These are phyloP conservation scores for Sporobolomyces pararoseus DNA, from an alignment of 768 basidiomycete genomes.

Conservation along the genomic window DNA sequence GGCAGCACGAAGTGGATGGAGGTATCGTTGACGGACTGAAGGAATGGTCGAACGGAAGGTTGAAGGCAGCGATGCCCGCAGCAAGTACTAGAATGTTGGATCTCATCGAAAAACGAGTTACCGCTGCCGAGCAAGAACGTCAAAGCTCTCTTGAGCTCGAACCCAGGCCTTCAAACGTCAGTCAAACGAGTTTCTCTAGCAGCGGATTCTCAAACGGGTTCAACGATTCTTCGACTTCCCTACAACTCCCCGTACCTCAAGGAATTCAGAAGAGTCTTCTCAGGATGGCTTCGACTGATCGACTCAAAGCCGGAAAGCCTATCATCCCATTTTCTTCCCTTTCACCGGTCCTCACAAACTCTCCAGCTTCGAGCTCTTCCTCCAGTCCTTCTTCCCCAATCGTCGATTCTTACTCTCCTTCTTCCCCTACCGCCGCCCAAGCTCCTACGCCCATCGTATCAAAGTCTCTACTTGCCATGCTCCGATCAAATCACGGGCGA, in stretches of 20 bases:
- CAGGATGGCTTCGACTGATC: slow-evolving; percentile 39
- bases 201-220: neutral
- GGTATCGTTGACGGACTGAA: slow-evolving; percentile 53
- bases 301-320: slow-evolving; percentile 41
- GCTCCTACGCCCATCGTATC: slow-evolving; percentile 77
- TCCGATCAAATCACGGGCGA: slow-evolving; percentile 57
- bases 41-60: slow-evolving; percentile 47
- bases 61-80: slow-evolving; percentile 47
- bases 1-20: slow-evolving; percentile 73
- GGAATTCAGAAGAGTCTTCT: slow-evolving; percentile 12
- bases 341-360: slow-evolving; percentile 12
- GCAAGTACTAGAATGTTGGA: slow-evolving; percentile 49
- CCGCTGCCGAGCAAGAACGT: slow-evolving; percentile 15
- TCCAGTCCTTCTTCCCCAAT: slow-evolving; percentile 8
- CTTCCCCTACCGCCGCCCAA: slow-evolving; percentile 49
- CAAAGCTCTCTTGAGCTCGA: slow-evolving; percentile 8
- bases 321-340: slow-evolving; percentile 15
- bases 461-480: slow-evolving; percentile 64
- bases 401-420: slow-evolving; percentile 45
- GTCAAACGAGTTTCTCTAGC: slow-evolving; percentile 18
- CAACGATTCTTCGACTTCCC: slow-evolving; percentile 25
- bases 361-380: neutral
- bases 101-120: slow-evolving; percentile 46
- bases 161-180: slow-evolving; percentile 12
- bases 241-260: neutral